Conservation (phyloP, 1,139 yeast genomes). For the Torulaspora globosa region DNA sequence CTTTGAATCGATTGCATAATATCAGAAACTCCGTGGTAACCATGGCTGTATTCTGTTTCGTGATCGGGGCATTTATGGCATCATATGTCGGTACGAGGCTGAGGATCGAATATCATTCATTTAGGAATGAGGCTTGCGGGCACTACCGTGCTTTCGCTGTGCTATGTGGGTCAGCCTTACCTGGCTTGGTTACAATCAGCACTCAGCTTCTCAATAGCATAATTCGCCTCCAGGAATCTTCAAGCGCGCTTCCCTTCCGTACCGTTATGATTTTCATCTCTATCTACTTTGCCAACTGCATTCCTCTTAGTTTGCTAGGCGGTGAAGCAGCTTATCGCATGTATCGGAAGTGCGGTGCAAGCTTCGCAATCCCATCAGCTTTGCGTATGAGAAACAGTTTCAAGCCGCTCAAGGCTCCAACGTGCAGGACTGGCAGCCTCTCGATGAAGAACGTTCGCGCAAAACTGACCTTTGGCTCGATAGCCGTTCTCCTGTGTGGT, state of each 20-base stretch:
- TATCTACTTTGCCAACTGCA: slow-evolving; percentile 58
- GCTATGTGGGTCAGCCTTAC: slow-evolving; percentile 57
- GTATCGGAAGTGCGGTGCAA: slow-evolving; percentile 3
- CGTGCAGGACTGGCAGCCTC: background rate
- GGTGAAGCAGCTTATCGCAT: slow-evolving; percentile 53
- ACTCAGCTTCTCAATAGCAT: slow-evolving; percentile 59
- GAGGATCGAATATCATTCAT: slow-evolving; percentile 20
- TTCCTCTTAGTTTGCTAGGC: slow-evolving; percentile 73
- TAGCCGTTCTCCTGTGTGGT: slow-evolving; percentile 48
- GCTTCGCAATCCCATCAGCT: slow-evolving; percentile 1
- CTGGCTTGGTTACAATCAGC: slow-evolving; percentile 52
- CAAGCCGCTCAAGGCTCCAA: background rate
- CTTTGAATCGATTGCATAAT: slow-evolving; percentile 54
- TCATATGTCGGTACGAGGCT: slow-evolving; percentile 67
- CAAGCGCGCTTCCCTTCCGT: slow-evolving; percentile 73
- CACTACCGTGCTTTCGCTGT: slow-evolving; percentile 38
- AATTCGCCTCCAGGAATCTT: slow-evolving; percentile 73
- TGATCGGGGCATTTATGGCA: slow-evolving; percentile 67
- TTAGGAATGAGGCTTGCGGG: slow-evolving; percentile 1
- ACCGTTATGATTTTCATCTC: slow-evolving; percentile 57
- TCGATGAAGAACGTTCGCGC: background rate
- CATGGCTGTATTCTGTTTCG: slow-evolving; percentile 56
- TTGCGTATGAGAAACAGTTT: background rate
- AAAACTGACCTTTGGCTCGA: slow-evolving; percentile 1
- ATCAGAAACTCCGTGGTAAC: slow-evolving; percentile 65